These are phyloP conservation scores for Ceratocystis alfenasii DNA, from an alignment of 2,329 filamentous ascomycete genomes.

Conservation along the genomic window DNA sequence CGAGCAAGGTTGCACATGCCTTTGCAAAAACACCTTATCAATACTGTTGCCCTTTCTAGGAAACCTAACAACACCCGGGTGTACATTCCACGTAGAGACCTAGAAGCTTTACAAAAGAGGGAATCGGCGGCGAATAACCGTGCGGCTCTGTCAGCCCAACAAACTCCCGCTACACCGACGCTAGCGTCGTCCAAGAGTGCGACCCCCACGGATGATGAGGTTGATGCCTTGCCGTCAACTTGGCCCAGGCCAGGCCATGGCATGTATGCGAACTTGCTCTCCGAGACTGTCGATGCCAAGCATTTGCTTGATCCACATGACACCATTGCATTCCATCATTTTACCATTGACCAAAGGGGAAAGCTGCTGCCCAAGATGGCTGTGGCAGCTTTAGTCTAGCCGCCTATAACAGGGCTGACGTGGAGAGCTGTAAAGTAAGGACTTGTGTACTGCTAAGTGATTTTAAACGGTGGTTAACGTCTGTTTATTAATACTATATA, in stretches of 20 bases:
- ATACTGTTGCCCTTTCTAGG: constrained; percentile 18
- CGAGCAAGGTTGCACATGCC: constrained; percentile 13
- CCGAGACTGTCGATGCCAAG: constrained; percentile 31
- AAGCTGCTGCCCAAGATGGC: constrained; percentile 22
- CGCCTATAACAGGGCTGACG: neutral
- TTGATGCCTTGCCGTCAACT: constrained; percentile 31
- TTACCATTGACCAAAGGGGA: constrained; percentile 30
- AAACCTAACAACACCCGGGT: constrained; percentile 7
- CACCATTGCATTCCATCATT: constrained; percentile 36
- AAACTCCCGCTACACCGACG: constrained; percentile 12
- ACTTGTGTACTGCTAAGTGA: neutral
- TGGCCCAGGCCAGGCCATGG: constrained; percentile 34
- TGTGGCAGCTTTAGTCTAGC: constrained; percentile 20
- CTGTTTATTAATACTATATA: neutral
- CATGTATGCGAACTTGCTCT: constrained; percentile 31
- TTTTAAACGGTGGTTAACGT: neutral
- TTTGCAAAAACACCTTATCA: constrained; percentile 17
- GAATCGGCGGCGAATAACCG: neutral
- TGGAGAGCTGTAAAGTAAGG: neutral
- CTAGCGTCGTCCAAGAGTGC: constrained; percentile 17
- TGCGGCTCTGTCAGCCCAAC: constrained; percentile 5
- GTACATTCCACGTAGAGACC: constrained; percentile 17
- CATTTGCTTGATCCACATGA: constrained; percentile 33
- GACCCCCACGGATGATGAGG: constrained; percentile 25
- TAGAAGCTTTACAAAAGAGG: constrained; percentile 10